A percentile compares a stretch with the other conserved stretches of the same genome.
phyloP scores from a whole-genome alignment of 2,329 filamentous ascomycete species.

The Cercospora janseana region DNA sequence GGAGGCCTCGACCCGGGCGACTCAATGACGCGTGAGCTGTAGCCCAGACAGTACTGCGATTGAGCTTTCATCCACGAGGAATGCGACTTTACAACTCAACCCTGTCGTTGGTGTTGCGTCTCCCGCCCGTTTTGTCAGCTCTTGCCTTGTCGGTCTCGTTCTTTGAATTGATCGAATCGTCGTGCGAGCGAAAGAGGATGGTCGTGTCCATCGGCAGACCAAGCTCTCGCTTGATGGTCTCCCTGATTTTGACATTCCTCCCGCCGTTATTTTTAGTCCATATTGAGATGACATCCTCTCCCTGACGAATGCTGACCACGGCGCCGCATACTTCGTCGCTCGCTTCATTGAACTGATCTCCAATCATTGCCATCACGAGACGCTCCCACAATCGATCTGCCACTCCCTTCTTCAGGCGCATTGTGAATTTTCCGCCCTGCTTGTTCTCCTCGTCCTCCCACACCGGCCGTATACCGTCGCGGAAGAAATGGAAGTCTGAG shows the following conservation, averaged over 20 bases:
- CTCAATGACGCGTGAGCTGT: too few relatives aligned
- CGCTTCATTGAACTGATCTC: constrained; percentile 90
- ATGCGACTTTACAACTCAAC: not conserved
- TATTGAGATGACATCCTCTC: constrained; percentile 95
- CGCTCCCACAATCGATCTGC: constrained; percentile 98
- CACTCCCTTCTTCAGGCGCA: constrained; percentile 94
- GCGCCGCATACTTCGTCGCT: constrained; percentile 92
- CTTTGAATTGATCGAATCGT: constrained; percentile 90
- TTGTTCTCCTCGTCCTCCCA: constrained; percentile 99
- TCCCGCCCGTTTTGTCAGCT: constrained; percentile 61
- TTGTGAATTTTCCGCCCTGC: constrained; percentile 94
- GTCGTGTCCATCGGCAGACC: constrained; percentile 83
- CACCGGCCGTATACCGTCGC: constrained; percentile 90
- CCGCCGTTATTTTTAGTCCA: constrained; percentile 95
- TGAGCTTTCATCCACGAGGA: too few relatives aligned
- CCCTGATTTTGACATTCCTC: constrained; percentile 94
- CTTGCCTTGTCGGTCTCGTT: constrained; percentile 87
- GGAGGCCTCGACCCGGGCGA: too few relatives aligned
- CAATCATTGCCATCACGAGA: constrained; percentile 81
- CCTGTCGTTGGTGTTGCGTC: constrained; percentile 40
- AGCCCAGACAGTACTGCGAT: too few relatives aligned
- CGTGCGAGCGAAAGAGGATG: constrained; percentile 93
- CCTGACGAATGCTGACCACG: constrained; percentile 89
- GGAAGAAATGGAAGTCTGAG: constrained; percentile 97
- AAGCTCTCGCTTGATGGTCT: constrained; percentile 89